Evolutionary conservation across 1,139 yeast species (phyloP), one percentile per base, ranked within the genome.

Genomic region (Hyphopichia burtonii): DNA sequence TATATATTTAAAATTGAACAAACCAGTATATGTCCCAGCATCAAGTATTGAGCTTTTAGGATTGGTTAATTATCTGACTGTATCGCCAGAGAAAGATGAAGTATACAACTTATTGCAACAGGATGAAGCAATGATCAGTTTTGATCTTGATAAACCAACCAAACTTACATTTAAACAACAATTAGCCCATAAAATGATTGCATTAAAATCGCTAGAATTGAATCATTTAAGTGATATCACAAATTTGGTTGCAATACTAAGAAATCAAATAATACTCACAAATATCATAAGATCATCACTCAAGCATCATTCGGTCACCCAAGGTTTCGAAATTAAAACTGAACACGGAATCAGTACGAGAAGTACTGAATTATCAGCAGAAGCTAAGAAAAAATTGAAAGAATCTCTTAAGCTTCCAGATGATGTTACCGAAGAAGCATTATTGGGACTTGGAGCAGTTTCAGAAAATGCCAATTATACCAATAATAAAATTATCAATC

Each of bases 391-490:
- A 36, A 68, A 60, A 44, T 55, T 72, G 28, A 66, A 65, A 35
- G 67, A 68, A 34, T 58, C 75, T 1, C 57, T 72, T 30, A 67
- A 66, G 43, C 52, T 72, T 19, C 55, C 73, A 1, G 57, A 59
- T 33, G 70, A 68, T 43, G 68, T 66, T 6, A 63, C 72, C 0
- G 74, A 71, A 43, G 75, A 69, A 44, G 75, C 71, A 46, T 54
- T 72, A 11, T 50, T 68, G 35, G 68, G 71, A 6, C 55, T 72
- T 34, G 34, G 20, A 4, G 36, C 27, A 10, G 3, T 14, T 47
- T 53, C 41, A 47, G 53, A 49, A 48, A 36, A 55, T 61, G 15
- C 49, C 46, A 23, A 14, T 30, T 49, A 50, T 35, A 52, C 58
- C n/a, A 51, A 56, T 2, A 54, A 52, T n/a, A 54, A 53, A 32